Conservation (phyloP, 1,284 basidiomycete genomes). For the Apiotrichum sp. region DNA sequence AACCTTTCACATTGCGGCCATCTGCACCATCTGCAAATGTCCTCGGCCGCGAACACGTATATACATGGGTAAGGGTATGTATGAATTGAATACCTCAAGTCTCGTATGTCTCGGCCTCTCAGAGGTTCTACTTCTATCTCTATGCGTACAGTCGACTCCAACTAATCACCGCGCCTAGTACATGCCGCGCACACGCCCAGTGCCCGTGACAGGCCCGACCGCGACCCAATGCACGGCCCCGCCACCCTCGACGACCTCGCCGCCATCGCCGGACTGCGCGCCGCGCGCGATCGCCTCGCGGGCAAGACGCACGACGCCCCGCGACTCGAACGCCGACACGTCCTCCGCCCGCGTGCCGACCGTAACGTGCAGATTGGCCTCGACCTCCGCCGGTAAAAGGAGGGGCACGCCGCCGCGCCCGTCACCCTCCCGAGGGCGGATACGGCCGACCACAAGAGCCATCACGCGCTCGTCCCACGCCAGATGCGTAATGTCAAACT, state of each 20-base stretch:
- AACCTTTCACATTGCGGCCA: too few species aligned
- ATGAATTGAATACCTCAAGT: too few species aligned
- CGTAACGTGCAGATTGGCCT: constrained; percentile 70
- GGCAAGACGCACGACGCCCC: constrained; percentile 30
- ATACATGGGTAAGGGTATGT: too few species aligned
- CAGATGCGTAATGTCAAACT: constrained; percentile 59
- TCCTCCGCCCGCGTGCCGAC: constrained; percentile 63
- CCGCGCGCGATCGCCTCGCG: constrained; percentile 24
- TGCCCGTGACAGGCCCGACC: constrained; percentile 19
- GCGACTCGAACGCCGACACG: constrained; percentile 61
- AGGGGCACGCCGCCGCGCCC: constrained; percentile 7
- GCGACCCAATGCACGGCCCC: constrained; percentile 29
- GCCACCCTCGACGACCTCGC: constrained; percentile 29
- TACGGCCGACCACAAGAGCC: constrained; percentile 61
- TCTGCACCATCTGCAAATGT: too few species aligned
- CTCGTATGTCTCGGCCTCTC: too few species aligned
- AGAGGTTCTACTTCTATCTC: too few species aligned
- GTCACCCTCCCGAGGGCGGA: constrained; percentile 47
- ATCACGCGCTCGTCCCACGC: constrained; percentile 76
- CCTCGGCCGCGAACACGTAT: too few species aligned
- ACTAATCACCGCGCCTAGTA: constrained; percentile 8
- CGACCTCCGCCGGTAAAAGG: constrained; percentile 52
- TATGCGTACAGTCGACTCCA: too few species aligned
- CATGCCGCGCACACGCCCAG: constrained; percentile 33
- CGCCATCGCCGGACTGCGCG: constrained; percentile 19